phyloP scores from a whole-genome alignment of 352 stramenopile genomes.

The Albugo candida region DNA sequence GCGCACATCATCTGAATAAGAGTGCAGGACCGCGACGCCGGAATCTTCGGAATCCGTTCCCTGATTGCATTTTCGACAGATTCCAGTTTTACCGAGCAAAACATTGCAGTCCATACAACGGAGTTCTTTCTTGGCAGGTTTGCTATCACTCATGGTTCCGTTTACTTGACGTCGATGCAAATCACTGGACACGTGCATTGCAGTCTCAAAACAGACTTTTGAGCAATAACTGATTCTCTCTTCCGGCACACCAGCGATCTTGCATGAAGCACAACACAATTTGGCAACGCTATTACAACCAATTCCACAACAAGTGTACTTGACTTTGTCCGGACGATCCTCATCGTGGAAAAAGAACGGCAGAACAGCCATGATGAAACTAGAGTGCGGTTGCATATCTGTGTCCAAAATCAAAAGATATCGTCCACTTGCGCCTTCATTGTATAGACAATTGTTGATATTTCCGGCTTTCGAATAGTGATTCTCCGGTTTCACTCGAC shows the following conservation, averaged over 20 bases:
- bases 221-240: constrained; percentile 28
- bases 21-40: constrained; percentile 9
- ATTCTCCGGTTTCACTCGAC: constrained; percentile 52
- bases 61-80: constrained; percentile 18
- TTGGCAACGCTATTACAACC: constrained; percentile 22
- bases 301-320: constrained; percentile 21
- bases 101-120: constrained; percentile 15
- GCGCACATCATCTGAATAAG: constrained; percentile 19
- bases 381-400: constrained; percentile 66
- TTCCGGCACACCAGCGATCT: constrained; percentile 21
- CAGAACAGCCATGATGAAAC: constrained; percentile 51
- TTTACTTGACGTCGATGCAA: constrained; percentile 24
- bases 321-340: constrained; percentile 45
- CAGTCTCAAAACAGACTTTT: constrained; percentile 27
- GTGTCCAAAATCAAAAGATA: constrained; percentile 71
- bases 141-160: constrained; percentile 14
- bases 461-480: constrained; percentile 79
- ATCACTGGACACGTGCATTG: constrained; percentile 19
- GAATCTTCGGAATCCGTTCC: constrained; percentile 8
- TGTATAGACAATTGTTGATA: constrained; percentile 78
- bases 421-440: constrained; percentile 56
- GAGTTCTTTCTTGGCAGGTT: constrained; percentile 14
- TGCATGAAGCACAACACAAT: constrained; percentile 26
- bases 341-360: constrained; percentile 71
- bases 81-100: constrained; percentile 13